Evolutionary conservation across 371 early-diverging fungal genomes (phyloP).

Genomic region (Mucor irregularis): DNA sequence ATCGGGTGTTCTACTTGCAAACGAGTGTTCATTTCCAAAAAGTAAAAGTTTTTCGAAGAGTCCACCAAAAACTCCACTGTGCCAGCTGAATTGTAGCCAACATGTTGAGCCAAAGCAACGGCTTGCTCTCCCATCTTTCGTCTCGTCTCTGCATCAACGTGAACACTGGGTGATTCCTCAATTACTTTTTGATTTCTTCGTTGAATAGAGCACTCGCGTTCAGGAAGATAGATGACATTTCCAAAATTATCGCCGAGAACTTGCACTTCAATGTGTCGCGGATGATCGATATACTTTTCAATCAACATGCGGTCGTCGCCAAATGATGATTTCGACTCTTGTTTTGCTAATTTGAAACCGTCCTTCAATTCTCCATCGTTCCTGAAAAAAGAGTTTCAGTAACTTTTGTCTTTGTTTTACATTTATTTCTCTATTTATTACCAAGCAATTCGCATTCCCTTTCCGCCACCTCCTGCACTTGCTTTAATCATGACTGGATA

Average conservation of each 20-base stretch:
- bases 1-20: slow-evolving; percentile 97
- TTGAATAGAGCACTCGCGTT: slow-evolving; percentile 88
- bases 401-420: not conserved
- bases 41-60: slow-evolving; percentile 73
- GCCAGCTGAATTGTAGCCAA: slow-evolving; percentile 77
- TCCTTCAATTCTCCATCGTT: slow-evolving; percentile 72
- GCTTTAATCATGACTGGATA: slow-evolving; percentile 91
- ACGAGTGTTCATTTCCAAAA: slow-evolving; percentile 89
- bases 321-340: slow-evolving; percentile 83
- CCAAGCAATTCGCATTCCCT: slow-evolving; percentile 81
- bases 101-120: slow-evolving; percentile 77
- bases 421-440: slow-evolving; percentile 21
- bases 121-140: slow-evolving; percentile 86
- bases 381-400: slow-evolving; percentile 12
- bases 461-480: slow-evolving; percentile 89
- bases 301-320: slow-evolving; percentile 78
- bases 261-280: slow-evolving; percentile 90
- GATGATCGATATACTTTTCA: slow-evolving; percentile 86
- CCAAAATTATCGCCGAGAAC: slow-evolving; percentile 76
- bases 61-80: slow-evolving; percentile 82
- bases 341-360: slow-evolving; percentile 76
- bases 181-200: slow-evolving; percentile 88
- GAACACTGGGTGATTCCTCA: slow-evolving; percentile 79
- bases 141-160: slow-evolving; percentile 64
- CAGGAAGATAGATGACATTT: slow-evolving; percentile 79